Conservation (phyloP, 768 basidiomycete species). For the Cubamyces sp. region DNA sequence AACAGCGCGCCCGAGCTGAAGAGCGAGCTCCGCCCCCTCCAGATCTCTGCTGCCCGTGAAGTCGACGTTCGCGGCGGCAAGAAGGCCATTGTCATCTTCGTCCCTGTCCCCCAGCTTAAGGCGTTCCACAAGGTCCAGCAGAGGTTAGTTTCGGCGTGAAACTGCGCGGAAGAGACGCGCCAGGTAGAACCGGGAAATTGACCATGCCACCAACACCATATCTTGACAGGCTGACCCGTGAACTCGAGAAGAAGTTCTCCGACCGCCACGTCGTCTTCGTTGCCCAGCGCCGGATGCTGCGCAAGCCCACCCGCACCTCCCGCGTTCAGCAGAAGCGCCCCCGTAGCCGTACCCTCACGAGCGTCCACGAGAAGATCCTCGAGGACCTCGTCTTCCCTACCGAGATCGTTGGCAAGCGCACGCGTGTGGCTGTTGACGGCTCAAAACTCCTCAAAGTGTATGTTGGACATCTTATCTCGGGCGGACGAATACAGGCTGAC, state of each 20-base stretch:
- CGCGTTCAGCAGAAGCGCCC: constrained; percentile 96
- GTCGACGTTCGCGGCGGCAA: constrained; percentile 99
- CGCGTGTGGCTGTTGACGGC: constrained; percentile 90
- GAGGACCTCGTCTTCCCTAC: constrained; percentile 99
- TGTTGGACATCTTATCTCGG: constrained; percentile 40
- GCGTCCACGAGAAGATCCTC: constrained; percentile 96
- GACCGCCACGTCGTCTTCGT: constrained; percentile 99
- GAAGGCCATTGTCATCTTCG: constrained; percentile 99
- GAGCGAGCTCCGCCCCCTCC: constrained; percentile 90
- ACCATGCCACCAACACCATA: background rate
- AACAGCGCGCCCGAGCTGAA: constrained; percentile 99
- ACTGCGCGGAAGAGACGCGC: background rate
- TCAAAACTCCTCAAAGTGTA: constrained; percentile 98
- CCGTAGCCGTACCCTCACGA: constrained; percentile 94
- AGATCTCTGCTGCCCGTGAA: constrained; percentile 98
- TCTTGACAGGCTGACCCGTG: constrained; percentile 82
- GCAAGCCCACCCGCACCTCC: constrained; percentile 93
- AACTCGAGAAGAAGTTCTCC: constrained; percentile 99
- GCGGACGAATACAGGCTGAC: constrained; percentile 16
- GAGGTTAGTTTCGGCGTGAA: constrained; percentile 57
- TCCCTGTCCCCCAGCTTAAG: constrained; percentile 96
- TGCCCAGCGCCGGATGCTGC: constrained; percentile 97
- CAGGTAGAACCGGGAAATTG: background rate
- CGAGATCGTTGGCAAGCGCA: constrained; percentile 99
- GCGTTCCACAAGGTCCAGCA: constrained; percentile 98